These are phyloP conservation scores for Polyporus tsugae DNA, from an alignment of 1,284 basidiomycete species.

Conservation along the genomic window DNA sequence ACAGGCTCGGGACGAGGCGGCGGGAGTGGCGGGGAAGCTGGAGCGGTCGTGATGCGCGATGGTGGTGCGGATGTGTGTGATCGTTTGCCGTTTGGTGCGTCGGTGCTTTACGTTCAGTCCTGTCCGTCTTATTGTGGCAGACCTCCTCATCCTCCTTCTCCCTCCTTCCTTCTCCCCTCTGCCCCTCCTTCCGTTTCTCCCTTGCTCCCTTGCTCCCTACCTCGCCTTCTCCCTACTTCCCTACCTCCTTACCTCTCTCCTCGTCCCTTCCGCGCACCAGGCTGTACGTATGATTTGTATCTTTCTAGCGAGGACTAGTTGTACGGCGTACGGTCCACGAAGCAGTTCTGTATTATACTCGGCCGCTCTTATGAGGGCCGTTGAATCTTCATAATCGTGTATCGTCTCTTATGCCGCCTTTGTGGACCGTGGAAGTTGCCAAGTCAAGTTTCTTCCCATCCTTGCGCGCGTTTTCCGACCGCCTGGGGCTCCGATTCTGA, in stretches of 20 bases:
- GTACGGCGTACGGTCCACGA: constrained; percentile 22
- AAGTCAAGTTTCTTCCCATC: no score
- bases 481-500: no score
- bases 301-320: constrained; percentile 20
- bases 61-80: not conserved
- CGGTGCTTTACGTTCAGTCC: not conserved
- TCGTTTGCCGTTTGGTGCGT: not conserved
- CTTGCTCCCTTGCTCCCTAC: not conserved
- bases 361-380: not conserved
- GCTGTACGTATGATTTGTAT: constrained; percentile 23
- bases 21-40: constrained; percentile 43
- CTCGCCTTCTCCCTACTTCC: not conserved
- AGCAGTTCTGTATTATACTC: constrained; percentile 26
- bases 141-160: not conserved
- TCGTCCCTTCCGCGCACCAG: not conserved
- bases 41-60: constrained; percentile 31
- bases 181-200: not conserved
- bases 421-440: not conserved
- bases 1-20: constrained; percentile 48
- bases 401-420: not conserved
- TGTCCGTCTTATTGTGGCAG: constrained; percentile 4
- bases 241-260: not conserved
- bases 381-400: constrained; percentile 1
- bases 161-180: not conserved
- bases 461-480: no score